Evolutionary conservation across 2,329 filamentous ascomycete species (phyloP).

Genomic region (Fusarium nanum): DNA sequence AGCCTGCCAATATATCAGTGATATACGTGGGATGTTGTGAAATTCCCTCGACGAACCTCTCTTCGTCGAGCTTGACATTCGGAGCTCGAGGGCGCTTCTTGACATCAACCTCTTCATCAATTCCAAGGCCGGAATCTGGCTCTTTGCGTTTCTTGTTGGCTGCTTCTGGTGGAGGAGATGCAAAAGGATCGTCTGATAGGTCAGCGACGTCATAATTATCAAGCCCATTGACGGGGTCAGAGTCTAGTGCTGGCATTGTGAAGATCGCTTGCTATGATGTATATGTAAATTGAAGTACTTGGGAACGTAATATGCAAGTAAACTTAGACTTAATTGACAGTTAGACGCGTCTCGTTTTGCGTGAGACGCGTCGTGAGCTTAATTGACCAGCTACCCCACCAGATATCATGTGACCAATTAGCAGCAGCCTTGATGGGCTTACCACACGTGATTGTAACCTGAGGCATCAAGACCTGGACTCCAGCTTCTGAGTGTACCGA

Average conservation of each 20-base stretch:
- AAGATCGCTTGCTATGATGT: background rate
- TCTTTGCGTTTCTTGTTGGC: constrained; percentile 62
- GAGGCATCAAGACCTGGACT: constrained; percentile 46
- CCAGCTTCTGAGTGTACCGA: constrained; percentile 43
- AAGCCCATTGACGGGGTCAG: constrained; percentile 60
- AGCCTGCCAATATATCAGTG: constrained; percentile 62
- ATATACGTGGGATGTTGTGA: background rate
- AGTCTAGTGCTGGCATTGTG: constrained; percentile 40
- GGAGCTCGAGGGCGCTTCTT: constrained; percentile 78
- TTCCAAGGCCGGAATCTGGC: constrained; percentile 70
- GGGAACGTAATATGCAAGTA: background rate
- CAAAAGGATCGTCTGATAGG: constrained; percentile 60
- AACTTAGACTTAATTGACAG: background rate
- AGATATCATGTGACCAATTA: constrained; percentile 32
- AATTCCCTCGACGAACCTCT: constrained; percentile 61
- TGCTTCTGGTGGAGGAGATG: constrained; percentile 57
- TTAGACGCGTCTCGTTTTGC: constrained; percentile 26
- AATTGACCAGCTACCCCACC: constrained; percentile 37
- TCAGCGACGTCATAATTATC: constrained; percentile 80
- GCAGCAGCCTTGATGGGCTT: constrained; percentile 21
- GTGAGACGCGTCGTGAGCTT: constrained; percentile 44
- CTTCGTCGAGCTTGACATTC: constrained; percentile 87
- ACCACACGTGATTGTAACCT: constrained; percentile 50
- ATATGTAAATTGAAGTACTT: background rate
- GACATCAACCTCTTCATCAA: constrained; percentile 88